Conservation (phyloP, 2,329 filamentous ascomycete genomes). For the Leptodontidium sp. region DNA sequence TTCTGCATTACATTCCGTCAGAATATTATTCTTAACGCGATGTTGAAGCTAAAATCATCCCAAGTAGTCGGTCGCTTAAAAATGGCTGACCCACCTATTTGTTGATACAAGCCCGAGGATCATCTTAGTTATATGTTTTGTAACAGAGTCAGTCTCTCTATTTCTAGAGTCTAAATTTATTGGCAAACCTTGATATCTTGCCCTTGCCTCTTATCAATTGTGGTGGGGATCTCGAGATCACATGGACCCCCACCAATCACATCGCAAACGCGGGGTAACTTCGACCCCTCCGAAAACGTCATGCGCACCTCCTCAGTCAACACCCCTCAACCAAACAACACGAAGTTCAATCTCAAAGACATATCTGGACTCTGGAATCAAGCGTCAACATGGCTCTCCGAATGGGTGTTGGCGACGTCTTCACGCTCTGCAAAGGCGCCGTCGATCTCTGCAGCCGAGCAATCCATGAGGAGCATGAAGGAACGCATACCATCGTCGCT, state of each 20-base stretch:
- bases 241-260: not conserved
- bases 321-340: too few species aligned
- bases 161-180: too few species aligned
- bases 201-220: too few species aligned
- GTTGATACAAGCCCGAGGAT: too few species aligned
- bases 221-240: not conserved
- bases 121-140: too few species aligned
- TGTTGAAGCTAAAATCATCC: too few species aligned
- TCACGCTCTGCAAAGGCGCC: constrained; percentile 20
- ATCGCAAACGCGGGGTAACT: not conserved
- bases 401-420: constrained; percentile 16
- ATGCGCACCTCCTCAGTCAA: not conserved
- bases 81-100: too few species aligned
- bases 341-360: not conserved
- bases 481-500: not conserved
- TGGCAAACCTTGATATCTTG: too few species aligned
- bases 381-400: constrained; percentile 7
- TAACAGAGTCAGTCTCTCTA: too few species aligned
- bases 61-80: too few species aligned
- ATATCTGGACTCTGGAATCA: not conserved
- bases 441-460: constrained; percentile 17
- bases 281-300: not conserved
- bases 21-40: too few species aligned
- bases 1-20: too few species aligned
- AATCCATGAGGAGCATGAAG: constrained; percentile 14